Evolutionary conservation across 257 asterid genomes (phyloP).

Genomic region (Linaria vulgaris): DNA sequence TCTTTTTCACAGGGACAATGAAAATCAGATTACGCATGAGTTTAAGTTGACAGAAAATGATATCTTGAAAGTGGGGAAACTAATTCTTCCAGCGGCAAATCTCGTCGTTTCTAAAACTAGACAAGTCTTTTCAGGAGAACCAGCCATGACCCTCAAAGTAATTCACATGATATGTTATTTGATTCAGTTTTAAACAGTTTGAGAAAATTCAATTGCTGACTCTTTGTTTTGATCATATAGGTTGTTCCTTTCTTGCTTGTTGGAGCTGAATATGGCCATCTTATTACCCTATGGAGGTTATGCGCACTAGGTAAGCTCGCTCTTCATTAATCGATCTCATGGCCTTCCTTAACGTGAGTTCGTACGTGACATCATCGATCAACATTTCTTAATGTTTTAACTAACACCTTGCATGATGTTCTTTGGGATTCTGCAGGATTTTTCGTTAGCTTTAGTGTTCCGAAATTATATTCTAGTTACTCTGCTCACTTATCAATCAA

Average conservation of each 20-base stretch:
- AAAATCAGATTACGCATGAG: conserved; percentile 35
- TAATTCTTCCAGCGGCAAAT: conserved; percentile 79
- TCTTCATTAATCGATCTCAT: no score
- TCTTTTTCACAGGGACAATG: conserved; percentile 50
- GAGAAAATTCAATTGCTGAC: neutral
- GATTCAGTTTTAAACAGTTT: neutral
- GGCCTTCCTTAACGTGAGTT: no score
- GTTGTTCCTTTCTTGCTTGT: conserved; percentile 69
- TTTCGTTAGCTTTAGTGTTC: conserved; percentile 73
- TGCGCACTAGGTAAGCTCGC: conserved; percentile 66
- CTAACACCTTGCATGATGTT: neutral
- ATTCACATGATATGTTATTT: neutral
- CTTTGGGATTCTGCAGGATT: conserved; percentile 51
- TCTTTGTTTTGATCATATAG: conserved; percentile 1
- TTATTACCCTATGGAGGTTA: conserved; percentile 72
- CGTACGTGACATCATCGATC: neutral
- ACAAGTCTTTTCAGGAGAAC: conserved; percentile 86
- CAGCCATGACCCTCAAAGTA: conserved; percentile 89
- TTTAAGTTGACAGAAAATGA: conserved; percentile 72
- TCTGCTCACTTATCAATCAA: conserved; percentile 50
- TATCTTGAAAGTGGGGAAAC: conserved; percentile 56
- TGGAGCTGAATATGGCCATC: conserved; percentile 92
- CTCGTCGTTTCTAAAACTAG: conserved; percentile 55
- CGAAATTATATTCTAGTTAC: conserved; percentile 56
- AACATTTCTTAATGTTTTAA: neutral